Percentiles rank a stretch among this genome's conserved stretches.
Evolutionary conservation across 768 basidiomycete genomes (phyloP).

Genomic region (Chalciporus pseudorubinellus): DNA sequence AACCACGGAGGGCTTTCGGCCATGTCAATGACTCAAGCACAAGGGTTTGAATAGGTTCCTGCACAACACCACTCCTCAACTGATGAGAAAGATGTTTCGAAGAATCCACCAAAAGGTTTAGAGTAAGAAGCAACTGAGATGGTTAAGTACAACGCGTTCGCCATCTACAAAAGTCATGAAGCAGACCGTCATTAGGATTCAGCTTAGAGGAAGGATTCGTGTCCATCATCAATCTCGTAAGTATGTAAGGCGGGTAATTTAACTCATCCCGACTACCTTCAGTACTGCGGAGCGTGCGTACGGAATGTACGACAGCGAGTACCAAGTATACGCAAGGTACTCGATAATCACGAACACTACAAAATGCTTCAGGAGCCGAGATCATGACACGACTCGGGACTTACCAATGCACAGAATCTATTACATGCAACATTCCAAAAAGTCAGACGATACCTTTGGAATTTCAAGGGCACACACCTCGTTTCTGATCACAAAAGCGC

Average conservation of each 20-base stretch:
- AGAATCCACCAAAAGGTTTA: not conserved
- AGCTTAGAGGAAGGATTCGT: not conserved
- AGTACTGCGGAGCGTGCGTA: constrained; percentile 78
- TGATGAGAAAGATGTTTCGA: not conserved
- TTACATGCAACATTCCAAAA: not conserved
- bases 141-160: not conserved
- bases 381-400: not conserved
- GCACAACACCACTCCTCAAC: not conserved
- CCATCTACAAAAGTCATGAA: constrained; percentile 9
- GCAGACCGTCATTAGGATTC: constrained; percentile 2
- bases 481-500: constrained; percentile 73
- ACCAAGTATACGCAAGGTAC: constrained; percentile 92
- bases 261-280: constrained; percentile 54
- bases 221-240: constrained; percentile 14
- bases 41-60: not conserved
- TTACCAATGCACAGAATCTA: constrained; percentile 70
- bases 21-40: not conserved
- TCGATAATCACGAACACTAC: constrained; percentile 88
- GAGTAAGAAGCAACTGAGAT: not conserved
- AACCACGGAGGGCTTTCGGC: not conserved
- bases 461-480: constrained; percentile 45
- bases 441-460: not conserved
- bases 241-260: not conserved
- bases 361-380: not conserved
- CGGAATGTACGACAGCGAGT: constrained; percentile 83